Evolutionary conservation across 441 rosid species (phyloP).

Genomic region (Gossypium lobatum): DNA sequence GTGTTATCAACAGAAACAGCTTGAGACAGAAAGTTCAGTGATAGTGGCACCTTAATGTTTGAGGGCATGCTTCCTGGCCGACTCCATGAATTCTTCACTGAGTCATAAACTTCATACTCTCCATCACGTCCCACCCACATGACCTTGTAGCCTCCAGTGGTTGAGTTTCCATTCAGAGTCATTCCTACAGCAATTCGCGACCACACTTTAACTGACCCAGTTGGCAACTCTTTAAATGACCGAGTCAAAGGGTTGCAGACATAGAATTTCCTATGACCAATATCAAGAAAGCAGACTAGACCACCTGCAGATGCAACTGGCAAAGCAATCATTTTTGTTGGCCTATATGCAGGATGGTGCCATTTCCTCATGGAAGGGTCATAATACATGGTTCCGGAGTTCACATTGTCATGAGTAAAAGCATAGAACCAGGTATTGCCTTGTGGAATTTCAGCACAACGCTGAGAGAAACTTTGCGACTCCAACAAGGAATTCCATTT

Average conservation of each 20-base stretch:
- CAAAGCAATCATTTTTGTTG: conserved; percentile 54
- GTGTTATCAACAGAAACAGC: conserved; percentile 54
- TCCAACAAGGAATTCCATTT: conserved; percentile 72
- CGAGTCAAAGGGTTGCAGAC: conserved; percentile 83
- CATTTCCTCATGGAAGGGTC: conserved; percentile 80
- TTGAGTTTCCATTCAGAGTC: conserved; percentile 55
- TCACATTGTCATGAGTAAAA: conserved; percentile 69
- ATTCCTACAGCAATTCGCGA: conserved; percentile 87
- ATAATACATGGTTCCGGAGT: conserved; percentile 80
- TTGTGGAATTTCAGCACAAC: conserved; percentile 52
- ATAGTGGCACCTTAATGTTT: conserved; percentile 57
- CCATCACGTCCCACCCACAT: conserved; percentile 88
- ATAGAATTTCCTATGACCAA: conserved; percentile 74
- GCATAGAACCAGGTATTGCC: conserved; percentile 82
- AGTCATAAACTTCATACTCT: conserved; percentile 88
- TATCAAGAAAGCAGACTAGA: conserved; percentile 91
- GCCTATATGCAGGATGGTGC: conserved; percentile 73
- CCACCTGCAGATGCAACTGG: conserved; percentile 98
- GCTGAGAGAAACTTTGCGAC: conserved; percentile 72
- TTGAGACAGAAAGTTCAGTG: conserved; percentile 74
- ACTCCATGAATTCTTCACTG: conserved; percentile 55
- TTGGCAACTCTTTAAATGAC: conserved; percentile 76
- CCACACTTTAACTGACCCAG: conserved; percentile 80
- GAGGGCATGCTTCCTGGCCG: conserved; percentile 67
- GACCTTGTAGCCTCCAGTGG: conserved; percentile 62